phyloP scores from a whole-genome alignment of 2,329 filamentous ascomycete species.

The Colletotrichum acutatum region DNA sequence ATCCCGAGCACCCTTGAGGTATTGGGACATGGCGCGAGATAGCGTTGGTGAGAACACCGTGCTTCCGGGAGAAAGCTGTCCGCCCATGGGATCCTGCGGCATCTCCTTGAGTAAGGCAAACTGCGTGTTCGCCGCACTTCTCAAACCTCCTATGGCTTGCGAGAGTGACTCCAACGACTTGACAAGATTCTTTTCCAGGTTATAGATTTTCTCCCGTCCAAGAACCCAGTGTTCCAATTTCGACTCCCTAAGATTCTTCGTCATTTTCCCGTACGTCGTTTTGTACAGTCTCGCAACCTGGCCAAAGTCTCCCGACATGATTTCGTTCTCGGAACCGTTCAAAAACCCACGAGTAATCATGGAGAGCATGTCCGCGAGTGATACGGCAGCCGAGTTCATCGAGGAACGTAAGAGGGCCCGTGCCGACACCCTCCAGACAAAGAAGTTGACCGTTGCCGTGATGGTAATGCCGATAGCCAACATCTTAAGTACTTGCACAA shows the following conservation, averaged over 20 bases:
- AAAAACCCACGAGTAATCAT: conserved; percentile 87
- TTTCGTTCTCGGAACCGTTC: conserved; percentile 82
- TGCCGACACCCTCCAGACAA: conserved; percentile 83
- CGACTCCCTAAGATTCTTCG: conserved; percentile 83
- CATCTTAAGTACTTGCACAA: conserved; percentile 85
- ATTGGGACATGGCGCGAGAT: conserved; percentile 43
- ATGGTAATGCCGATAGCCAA: conserved; percentile 80
- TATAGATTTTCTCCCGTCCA: conserved; percentile 82
- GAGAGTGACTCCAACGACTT: conserved; percentile 86
- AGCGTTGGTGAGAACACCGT: conserved; percentile 45
- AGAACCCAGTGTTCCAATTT: conserved; percentile 89
- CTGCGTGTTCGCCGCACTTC: conserved; percentile 90
- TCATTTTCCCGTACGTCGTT: conserved; percentile 74
- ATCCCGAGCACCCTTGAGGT: conserved; percentile 55
- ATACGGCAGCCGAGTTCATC: conserved; percentile 78
- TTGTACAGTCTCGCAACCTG: conserved; percentile 72
- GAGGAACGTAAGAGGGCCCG: conserved; percentile 78
- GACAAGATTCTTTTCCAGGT: conserved; percentile 81
- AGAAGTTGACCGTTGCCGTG: conserved; percentile 78
- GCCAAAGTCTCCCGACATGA: conserved; percentile 74
- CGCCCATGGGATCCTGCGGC: conserved; percentile 44
- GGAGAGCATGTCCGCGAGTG: conserved; percentile 83
- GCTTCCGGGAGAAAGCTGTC: conserved; percentile 44
- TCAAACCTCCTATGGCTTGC: conserved; percentile 89
- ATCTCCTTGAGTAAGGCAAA: conserved; percentile 83